Percentiles rank a stretch among this genome's conserved stretches.
phyloP scores from a whole-genome alignment of 108 stramenopile species.

The Schizochytrium sp. region DNA sequence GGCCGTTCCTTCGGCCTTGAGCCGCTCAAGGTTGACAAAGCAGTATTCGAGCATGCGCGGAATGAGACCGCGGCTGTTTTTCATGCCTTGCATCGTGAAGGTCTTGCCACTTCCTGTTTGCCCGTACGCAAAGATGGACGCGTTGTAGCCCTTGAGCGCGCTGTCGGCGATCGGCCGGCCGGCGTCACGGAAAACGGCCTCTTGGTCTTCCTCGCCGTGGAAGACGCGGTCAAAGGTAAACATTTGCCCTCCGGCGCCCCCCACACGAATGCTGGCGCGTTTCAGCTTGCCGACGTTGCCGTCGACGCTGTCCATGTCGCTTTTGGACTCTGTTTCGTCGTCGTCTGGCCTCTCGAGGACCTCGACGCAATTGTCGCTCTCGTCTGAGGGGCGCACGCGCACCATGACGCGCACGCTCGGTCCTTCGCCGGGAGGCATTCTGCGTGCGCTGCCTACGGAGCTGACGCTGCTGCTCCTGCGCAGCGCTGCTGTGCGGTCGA shows the following conservation, averaged over 20 bases:
- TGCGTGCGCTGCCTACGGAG: neutral
- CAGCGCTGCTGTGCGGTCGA: neutral
- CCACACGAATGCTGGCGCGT: neutral
- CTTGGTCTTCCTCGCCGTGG: neutral
- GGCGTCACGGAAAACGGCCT: slow-evolving; percentile 3
- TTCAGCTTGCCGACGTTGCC: neutral
- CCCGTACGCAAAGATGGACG: slow-evolving; percentile 38
- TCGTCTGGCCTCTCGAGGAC: neutral
- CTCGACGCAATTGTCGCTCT: neutral
- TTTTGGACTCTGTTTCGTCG: neutral
- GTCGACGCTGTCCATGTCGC: neutral
- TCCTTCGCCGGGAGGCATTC: neutral
- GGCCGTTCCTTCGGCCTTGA: neutral
- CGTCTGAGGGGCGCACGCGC: neutral
- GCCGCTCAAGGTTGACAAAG: slow-evolving; percentile 17
- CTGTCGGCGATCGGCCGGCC: slow-evolving; percentile 19
- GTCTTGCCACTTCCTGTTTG: slow-evolving; percentile 38
- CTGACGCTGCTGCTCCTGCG: neutral
- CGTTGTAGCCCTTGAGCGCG: slow-evolving; percentile 26
- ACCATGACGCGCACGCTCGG: slow-evolving; percentile 7
- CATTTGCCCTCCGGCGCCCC: neutral
- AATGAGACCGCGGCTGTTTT: slow-evolving; percentile 11
- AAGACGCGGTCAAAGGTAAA: slow-evolving; percentile 29
- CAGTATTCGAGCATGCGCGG: slow-evolving; percentile 18
- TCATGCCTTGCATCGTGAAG: neutral